phyloP scores from a whole-genome alignment of 768 basidiomycete genomes.

The Pluteus cervinus region DNA sequence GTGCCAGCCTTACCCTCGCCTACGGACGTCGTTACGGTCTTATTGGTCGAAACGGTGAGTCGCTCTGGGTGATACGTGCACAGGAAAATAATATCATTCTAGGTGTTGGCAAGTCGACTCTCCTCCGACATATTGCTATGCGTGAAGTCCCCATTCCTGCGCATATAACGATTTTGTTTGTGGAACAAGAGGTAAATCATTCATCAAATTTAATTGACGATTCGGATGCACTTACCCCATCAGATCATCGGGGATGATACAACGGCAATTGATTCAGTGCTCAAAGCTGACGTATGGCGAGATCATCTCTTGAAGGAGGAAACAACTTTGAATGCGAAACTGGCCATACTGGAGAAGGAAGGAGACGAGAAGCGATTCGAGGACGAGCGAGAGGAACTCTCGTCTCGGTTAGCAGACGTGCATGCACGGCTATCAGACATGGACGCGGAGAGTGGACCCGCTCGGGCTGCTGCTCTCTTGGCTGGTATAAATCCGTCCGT shows the following conservation, averaged over 20 bases:
- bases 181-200: slow-evolving; percentile 84
- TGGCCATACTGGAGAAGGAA: slow-evolving; percentile 67
- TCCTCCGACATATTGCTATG: slow-evolving; percentile 90
- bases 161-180: slow-evolving; percentile 95
- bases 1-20: slow-evolving; percentile 81
- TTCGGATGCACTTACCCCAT: slow-evolving; percentile 4
- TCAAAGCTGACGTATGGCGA: slow-evolving; percentile 99
- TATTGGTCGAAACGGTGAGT: slow-evolving; percentile 77
- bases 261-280: slow-evolving; percentile 83
- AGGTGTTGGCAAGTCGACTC: slow-evolving; percentile 96
- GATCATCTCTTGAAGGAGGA: slow-evolving; percentile 90
- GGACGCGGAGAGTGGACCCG: slow-evolving; percentile 97
- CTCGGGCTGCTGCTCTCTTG: slow-evolving; percentile 81
- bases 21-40: slow-evolving; percentile 88
- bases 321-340: slow-evolving; percentile 59
- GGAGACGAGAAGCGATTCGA: slow-evolving; percentile 77
- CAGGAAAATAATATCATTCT: slow-evolving; percentile 2
- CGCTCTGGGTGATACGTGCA: neutral
- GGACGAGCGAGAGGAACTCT: slow-evolving; percentile 82
- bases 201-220: neutral
- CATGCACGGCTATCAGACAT: slow-evolving; percentile 92
- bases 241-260: slow-evolving; percentile 94
- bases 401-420: slow-evolving; percentile 78
- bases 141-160: slow-evolving; percentile 91
- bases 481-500: too few relatives aligned